Percentiles rank a stretch among this genome's conserved stretches.
phyloP scores from a whole-genome alignment of 1,284 basidiomycete species.

The Paramarasmius palmivorus region DNA sequence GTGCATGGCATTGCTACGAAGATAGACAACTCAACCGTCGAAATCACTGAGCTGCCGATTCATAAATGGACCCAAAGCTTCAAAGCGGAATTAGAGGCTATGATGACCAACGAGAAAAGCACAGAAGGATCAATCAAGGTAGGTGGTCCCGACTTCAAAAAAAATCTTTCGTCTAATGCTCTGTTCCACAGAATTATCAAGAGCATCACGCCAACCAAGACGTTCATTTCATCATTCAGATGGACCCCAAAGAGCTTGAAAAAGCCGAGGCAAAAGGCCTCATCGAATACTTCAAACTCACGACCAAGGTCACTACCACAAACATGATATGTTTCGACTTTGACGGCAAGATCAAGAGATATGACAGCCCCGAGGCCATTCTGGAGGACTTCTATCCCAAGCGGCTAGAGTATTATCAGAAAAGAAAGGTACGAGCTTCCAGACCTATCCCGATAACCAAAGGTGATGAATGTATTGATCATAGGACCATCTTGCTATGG shows the following conservation, averaged over 20 bases:
- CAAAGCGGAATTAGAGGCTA: constrained; percentile 87
- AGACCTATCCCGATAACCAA: neutral
- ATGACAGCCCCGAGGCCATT: constrained; percentile 88
- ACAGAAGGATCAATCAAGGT: constrained; percentile 66
- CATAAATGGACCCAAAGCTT: constrained; percentile 94
- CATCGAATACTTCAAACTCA: constrained; percentile 90
- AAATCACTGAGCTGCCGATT: constrained; percentile 95
- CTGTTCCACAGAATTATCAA: constrained; percentile 80
- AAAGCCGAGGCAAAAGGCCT: constrained; percentile 90
- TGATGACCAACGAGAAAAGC: constrained; percentile 72
- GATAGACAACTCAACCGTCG: constrained; percentile 85
- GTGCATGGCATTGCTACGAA: constrained; percentile 78
- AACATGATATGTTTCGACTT: constrained; percentile 99
- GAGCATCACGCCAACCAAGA: constrained; percentile 94
- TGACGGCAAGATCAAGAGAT: constrained; percentile 96
- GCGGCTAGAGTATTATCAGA: constrained; percentile 90
- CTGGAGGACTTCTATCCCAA: constrained; percentile 92
- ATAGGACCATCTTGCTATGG: constrained; percentile 84
- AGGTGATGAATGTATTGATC: neutral
- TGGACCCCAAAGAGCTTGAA: constrained; percentile 80
- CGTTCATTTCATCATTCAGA: constrained; percentile 87
- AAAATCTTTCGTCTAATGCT: neutral
- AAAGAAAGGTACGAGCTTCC: constrained; percentile 74
- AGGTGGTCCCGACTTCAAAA: constrained; percentile 9
- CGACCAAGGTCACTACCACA: constrained; percentile 79